Evolutionary conservation across 2,329 filamentous ascomycete species (phyloP).

Genomic region (Fusarium sp.): DNA sequence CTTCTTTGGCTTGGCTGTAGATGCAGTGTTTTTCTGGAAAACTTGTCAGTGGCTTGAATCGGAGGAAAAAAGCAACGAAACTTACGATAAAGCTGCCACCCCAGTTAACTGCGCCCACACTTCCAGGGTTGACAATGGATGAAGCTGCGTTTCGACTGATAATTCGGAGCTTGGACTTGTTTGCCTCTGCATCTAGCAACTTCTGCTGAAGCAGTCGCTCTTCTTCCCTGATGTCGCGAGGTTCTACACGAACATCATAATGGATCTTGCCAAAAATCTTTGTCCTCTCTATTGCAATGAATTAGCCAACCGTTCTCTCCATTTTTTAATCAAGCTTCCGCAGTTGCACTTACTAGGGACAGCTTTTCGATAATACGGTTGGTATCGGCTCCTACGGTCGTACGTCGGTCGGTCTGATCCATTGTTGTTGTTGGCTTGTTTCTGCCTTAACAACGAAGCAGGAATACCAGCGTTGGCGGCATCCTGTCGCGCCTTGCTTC

Average conservation of each 20-base stretch:
- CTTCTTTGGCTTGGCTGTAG: slow-evolving; percentile 68
- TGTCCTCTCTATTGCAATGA: slow-evolving; percentile 75
- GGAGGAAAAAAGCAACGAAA: slow-evolving; percentile 24
- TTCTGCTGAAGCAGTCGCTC: slow-evolving; percentile 70
- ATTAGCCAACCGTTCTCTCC: slow-evolving; percentile 36
- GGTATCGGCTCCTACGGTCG: slow-evolving; percentile 59
- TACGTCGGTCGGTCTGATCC: slow-evolving; percentile 60
- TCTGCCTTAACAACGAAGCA: slow-evolving; percentile 63
- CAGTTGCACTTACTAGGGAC: slow-evolving; percentile 74
- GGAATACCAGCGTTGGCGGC: slow-evolving; percentile 70
- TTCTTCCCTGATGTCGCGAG: slow-evolving; percentile 78
- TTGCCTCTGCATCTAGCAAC: slow-evolving; percentile 64
- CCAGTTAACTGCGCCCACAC: slow-evolving; percentile 54
- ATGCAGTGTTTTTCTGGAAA: slow-evolving; percentile 64
- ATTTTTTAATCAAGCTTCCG: not conserved
- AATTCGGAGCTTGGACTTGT: slow-evolving; percentile 63
- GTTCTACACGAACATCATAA: slow-evolving; percentile 81
- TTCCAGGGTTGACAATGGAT: slow-evolving; percentile 68
- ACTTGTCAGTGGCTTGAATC: slow-evolving; percentile 35
- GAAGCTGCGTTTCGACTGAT: slow-evolving; percentile 64
- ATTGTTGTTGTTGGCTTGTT: slow-evolving; percentile 39
- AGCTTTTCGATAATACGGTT: slow-evolving; percentile 75
- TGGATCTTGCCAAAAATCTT: slow-evolving; percentile 77
- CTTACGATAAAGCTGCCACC: slow-evolving; percentile 69
- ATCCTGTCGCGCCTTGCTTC: slow-evolving; percentile 66